These are phyloP conservation scores for Mollisiaceae sp. DNA, from an alignment of 2,329 filamentous ascomycete genomes.

Conservation along the genomic window DNA sequence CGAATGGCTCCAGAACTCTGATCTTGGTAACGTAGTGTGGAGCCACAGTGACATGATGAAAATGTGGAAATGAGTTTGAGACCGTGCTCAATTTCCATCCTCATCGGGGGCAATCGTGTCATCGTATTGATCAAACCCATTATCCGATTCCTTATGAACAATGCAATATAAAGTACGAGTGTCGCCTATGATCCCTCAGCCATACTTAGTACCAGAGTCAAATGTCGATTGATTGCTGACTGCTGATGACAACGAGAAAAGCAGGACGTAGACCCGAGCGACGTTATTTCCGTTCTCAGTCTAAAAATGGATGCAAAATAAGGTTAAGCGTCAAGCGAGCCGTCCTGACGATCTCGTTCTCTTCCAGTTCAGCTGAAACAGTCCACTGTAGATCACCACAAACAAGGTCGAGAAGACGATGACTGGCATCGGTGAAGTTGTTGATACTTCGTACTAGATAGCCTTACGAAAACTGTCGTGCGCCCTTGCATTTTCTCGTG, in stretches of 20 bases:
- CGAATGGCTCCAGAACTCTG: not conserved
- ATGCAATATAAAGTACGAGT: not conserved
- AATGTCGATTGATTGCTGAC: not conserved
- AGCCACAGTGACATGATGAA: not conserved
- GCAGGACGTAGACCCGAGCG: not conserved
- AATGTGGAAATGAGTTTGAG: conserved; percentile 13
- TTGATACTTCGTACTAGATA: too few species aligned
- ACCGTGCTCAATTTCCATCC: not conserved
- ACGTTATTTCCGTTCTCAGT: not conserved
- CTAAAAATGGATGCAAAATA: not conserved
- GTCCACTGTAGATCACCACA: conserved; percentile 3
- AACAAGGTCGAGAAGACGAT: not conserved
- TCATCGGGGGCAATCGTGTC: not conserved
- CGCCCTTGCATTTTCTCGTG: not conserved
- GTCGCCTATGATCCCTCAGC: not conserved
- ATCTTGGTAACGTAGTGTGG: not conserved
- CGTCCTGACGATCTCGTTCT: not conserved
- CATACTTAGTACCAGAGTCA: too few species aligned
- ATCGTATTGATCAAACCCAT: not conserved
- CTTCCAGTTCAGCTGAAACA: not conserved
- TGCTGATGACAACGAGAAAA: not conserved
- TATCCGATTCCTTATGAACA: not conserved
- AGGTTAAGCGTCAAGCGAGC: not conserved
- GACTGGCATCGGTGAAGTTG: not conserved
- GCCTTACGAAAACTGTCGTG: conserved; percentile 2